A percentile compares a stretch with the other conserved stretches of the same genome.
phyloP scores from a whole-genome alignment of 768 basidiomycete species.

The Dioszegia crocea region DNA sequence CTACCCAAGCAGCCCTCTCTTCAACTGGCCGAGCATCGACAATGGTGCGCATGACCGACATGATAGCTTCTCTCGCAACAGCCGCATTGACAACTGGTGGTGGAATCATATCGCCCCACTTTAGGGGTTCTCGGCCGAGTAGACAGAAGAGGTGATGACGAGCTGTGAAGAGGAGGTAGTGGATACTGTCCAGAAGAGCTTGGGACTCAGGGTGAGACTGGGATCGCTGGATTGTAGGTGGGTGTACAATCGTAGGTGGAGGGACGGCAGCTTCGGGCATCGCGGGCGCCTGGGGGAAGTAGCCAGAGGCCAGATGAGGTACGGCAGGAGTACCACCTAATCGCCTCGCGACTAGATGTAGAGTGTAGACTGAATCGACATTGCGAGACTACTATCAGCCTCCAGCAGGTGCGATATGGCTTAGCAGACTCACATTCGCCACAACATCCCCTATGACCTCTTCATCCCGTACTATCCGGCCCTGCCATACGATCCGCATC shows the following conservation, averaged over 20 bases:
- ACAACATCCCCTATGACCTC: constrained; percentile 34
- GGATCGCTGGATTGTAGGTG: background rate
- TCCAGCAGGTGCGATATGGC: too few relatives aligned
- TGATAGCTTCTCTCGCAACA: constrained; percentile 28
- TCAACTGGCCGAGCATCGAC: constrained; percentile 4
- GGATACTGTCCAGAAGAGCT: constrained; percentile 29
- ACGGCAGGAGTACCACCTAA: constrained; percentile 9
- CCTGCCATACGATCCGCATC: constrained; percentile 43
- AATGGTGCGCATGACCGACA: constrained; percentile 25
- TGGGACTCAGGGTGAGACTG: background rate
- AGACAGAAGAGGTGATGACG: constrained; percentile 35
- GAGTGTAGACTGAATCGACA: constrained; percentile 16
- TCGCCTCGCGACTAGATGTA: constrained; percentile 36
- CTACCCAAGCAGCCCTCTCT: constrained; percentile 12
- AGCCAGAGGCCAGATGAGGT: background rate
- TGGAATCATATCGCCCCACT: constrained; percentile 33
- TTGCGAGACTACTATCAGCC: constrained; percentile 20
- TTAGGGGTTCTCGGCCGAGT: constrained; percentile 14
- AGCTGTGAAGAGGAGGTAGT: constrained; percentile 39
- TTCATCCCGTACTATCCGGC: constrained; percentile 37
- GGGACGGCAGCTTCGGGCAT: background rate
- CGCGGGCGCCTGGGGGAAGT: constrained; percentile 2
- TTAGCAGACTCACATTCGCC: constrained; percentile 17
- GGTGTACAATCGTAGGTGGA: background rate
- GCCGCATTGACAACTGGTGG: constrained; percentile 16